Evolutionary conservation across 148 eudicot genomes (phyloP), one percentile per base, ranked within the genome.

Genomic region (Silene conica): DNA sequence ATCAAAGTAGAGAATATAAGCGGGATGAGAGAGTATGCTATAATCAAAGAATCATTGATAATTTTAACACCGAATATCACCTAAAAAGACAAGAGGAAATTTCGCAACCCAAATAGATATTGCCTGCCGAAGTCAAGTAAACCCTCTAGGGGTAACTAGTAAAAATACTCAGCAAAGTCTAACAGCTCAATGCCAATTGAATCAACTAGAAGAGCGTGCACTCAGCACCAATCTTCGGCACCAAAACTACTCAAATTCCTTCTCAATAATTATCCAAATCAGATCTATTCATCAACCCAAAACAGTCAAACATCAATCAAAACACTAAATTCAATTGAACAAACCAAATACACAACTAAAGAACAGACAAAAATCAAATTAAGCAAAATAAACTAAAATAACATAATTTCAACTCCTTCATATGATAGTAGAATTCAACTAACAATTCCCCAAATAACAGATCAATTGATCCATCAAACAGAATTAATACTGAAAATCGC

Each of bases 351-450:
- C 55, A 50, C 55, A 50, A 50, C 16, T 3, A 50, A 50, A 50
- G 55, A 41, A 22, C 66, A 62, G 23, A 62, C 11, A 26, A 4
- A 62, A 62, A 2, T 34, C 34, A 66, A 75, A 63, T 74, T 57
- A 50, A 57, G 65, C 15, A 46, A 70, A 63, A 78, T 19, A 20
- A 28, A 73, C 28, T 31, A 20, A 56, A 28, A 25, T 25, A 10
- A 66, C 61, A 59, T 70, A 78, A 70, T 41, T 77, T 54, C 8
- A 64, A 61, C 71, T 50, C 2, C 16, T 50, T 50, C 52, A 50
- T 15, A 13, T 50, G 55, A 50, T 13, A 31, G 41, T 45, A 67
- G 1, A 69, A 41, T 25, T n/a, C 8, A 22, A 67, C 61, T 23
- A 19, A 55, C 41, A 55, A 56, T 68, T 19, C 61, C 43, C 63